These are phyloP conservation scores for Tylopilus sp. DNA, from an alignment of 768 basidiomycete genomes.

Conservation along the genomic window DNA sequence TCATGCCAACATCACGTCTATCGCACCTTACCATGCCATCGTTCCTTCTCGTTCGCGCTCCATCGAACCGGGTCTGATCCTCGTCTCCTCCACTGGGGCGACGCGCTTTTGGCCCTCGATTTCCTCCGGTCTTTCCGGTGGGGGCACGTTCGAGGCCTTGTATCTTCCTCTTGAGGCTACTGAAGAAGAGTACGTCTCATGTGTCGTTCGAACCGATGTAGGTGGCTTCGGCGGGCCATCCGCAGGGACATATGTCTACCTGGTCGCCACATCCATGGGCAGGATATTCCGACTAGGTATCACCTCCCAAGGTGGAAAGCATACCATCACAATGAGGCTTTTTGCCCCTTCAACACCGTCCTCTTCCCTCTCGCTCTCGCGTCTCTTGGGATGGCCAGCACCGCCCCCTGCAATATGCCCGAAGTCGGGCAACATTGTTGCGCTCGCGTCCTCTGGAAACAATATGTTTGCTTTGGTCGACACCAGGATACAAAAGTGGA, in stretches of 20 bases:
- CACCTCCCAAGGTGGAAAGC: constrained; percentile 65
- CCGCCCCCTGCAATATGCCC: constrained; percentile 37
- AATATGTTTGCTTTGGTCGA: constrained; percentile 70
- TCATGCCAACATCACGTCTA: constrained; percentile 47
- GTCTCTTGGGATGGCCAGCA: constrained; percentile 41
- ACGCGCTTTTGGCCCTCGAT: constrained; percentile 89
- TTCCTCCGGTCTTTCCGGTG: constrained; percentile 78
- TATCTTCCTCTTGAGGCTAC: constrained; percentile 42
- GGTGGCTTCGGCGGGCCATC: constrained; percentile 24
- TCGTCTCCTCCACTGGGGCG: constrained; percentile 67
- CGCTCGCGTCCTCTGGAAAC: constrained; percentile 51
- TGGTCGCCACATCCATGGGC: constrained; percentile 67
- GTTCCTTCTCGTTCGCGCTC: constrained; percentile 54
- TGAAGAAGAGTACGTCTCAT: constrained; percentile 61
- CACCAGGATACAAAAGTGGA: constrained; percentile 67
- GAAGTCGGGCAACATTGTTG: constrained; percentile 59
- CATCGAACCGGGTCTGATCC: constrained; percentile 80
- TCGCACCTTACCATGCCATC: constrained; percentile 47
- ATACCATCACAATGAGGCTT: constrained; percentile 52
- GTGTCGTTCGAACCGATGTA: constrained; percentile 63
- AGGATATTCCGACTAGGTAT: constrained; percentile 61
- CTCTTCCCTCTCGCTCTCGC: constrained; percentile 40
- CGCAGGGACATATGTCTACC: constrained; percentile 34
- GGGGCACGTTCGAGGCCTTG: constrained; percentile 52
- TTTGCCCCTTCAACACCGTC: constrained; percentile 53